These are phyloP conservation scores for Lactarius tabidus DNA, from an alignment of 768 basidiomycete species.

Conservation along the genomic window DNA sequence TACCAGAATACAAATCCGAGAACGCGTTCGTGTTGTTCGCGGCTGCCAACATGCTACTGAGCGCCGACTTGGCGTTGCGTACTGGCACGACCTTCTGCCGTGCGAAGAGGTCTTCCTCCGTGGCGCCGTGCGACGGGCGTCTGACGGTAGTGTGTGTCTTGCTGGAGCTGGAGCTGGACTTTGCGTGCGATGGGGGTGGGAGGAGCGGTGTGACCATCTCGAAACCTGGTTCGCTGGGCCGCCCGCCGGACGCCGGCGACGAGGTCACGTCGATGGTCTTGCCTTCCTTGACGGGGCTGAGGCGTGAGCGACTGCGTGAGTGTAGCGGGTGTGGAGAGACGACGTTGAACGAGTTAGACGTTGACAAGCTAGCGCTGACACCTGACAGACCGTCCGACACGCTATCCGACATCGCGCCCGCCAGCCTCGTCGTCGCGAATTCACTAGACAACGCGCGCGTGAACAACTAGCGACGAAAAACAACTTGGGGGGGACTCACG, in stretches of 20 bases:
- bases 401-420: slow-evolving; percentile 51
- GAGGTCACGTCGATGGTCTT: neutral
- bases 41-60: slow-evolving; percentile 72
- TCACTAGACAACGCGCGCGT: slow-evolving; percentile 41
- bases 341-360: slow-evolving; percentile 51
- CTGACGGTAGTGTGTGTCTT: neutral
- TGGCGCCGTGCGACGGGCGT: slow-evolving; percentile 26
- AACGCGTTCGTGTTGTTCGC: slow-evolving; percentile 75
- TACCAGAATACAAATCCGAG: slow-evolving; percentile 78
- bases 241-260: slow-evolving; percentile 32
- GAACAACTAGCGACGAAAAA: neutral
- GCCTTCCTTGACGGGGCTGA: slow-evolving; percentile 52
- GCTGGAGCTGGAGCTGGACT: no score
- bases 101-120: slow-evolving; percentile 40
- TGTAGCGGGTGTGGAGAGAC: slow-evolving; percentile 44
- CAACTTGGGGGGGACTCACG: slow-evolving; percentile 61
- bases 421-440: slow-evolving; percentile 58
- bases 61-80: slow-evolving; percentile 51
- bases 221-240: slow-evolving; percentile 43
- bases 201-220: slow-evolving; percentile 50
- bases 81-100: slow-evolving; percentile 46
- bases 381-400: slow-evolving; percentile 61
- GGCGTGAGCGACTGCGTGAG: slow-evolving; percentile 41
- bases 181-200: slow-evolving; percentile 22
- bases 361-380: slow-evolving; percentile 51